Evolutionary conservation across 2,329 filamentous ascomycete genomes (phyloP).

Genomic region (Colletotrichum lindemuthianum): DNA sequence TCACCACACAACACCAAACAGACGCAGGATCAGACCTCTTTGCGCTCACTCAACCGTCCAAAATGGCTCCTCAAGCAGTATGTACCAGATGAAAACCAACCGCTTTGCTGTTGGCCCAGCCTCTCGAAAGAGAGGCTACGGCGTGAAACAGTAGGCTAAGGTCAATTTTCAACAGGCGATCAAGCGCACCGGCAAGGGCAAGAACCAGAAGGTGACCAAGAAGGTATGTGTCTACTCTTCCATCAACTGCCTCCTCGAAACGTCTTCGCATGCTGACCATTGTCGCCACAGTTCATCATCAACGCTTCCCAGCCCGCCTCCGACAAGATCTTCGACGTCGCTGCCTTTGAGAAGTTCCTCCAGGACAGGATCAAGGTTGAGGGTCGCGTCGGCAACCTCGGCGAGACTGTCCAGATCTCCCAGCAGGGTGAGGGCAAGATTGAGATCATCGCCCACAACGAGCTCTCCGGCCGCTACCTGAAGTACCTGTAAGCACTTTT

Average conservation of each 20-base stretch:
- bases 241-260: not conserved
- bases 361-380: slow-evolving; percentile 99
- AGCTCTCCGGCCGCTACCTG: slow-evolving; percentile 98
- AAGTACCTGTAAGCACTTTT: slow-evolving; percentile 89
- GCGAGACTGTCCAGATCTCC: slow-evolving; percentile 89
- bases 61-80: slow-evolving; percentile 92
- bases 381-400: slow-evolving; percentile 97
- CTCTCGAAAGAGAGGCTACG: slow-evolving; percentile 55
- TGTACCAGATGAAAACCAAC: slow-evolving; percentile 69
- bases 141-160: slow-evolving; percentile 97
- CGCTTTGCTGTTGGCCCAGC: slow-evolving; percentile 93
- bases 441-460: slow-evolving; percentile 96
- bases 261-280: not conserved
- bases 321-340: slow-evolving; percentile 99
- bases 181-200: slow-evolving; percentile 74
- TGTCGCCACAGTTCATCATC: slow-evolving; percentile 86
- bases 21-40: slow-evolving; percentile 88
- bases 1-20: slow-evolving; percentile 41
- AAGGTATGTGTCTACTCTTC: slow-evolving; percentile 67
- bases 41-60: slow-evolving; percentile 60
- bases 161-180: slow-evolving; percentile 62
- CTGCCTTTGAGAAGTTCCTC: slow-evolving; percentile 99
- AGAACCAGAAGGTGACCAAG: slow-evolving; percentile 81
- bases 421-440: slow-evolving; percentile 97
- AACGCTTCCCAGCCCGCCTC: slow-evolving; percentile 97